Evolutionary conservation across 176 grass and related monocot species (phyloP).

Genomic region (Triticum dicoccoides): DNA sequence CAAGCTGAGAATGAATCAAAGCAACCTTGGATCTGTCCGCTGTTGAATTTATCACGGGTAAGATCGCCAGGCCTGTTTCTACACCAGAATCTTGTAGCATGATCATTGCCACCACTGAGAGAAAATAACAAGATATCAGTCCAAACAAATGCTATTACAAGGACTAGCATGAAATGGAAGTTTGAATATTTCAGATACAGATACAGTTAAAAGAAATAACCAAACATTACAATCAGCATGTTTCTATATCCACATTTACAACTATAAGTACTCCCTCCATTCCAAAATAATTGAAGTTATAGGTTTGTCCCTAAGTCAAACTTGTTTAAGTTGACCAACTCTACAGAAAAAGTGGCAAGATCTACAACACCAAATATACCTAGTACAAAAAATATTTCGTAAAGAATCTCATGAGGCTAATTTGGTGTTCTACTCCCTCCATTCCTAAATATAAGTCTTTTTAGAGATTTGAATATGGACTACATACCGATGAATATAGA

Average conservation of each 20-base stretch:
- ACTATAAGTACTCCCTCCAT: neutral
- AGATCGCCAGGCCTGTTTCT: constrained; percentile 95
- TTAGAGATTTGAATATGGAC: too few relatives aligned
- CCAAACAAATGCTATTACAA: neutral
- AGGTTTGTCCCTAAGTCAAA: too few relatives aligned
- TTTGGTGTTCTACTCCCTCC: too few relatives aligned
- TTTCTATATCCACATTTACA: constrained; percentile 6
- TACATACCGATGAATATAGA: too few relatives aligned
- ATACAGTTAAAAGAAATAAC: neutral
- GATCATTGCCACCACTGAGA: constrained; percentile 89
- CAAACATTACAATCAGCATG: constrained; percentile 7
- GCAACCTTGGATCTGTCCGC: constrained; percentile 65
- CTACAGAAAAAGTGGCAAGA: too few relatives aligned
- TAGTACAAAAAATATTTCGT: too few relatives aligned
- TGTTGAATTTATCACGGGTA: constrained; percentile 84
- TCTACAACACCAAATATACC: too few relatives aligned
- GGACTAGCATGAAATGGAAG: neutral
- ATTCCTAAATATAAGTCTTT: too few relatives aligned
- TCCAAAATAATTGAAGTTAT: too few relatives aligned
- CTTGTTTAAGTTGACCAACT: too few relatives aligned
- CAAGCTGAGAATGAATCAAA: constrained; percentile 19
- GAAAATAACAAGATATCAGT: constrained; percentile 26
- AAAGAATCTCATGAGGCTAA: too few relatives aligned
- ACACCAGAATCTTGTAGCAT: constrained; percentile 98
- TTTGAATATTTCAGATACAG: neutral